Evolutionary conservation across 805 yeast genomes (phyloP).

Genomic region (Yarrowia sp.): DNA sequence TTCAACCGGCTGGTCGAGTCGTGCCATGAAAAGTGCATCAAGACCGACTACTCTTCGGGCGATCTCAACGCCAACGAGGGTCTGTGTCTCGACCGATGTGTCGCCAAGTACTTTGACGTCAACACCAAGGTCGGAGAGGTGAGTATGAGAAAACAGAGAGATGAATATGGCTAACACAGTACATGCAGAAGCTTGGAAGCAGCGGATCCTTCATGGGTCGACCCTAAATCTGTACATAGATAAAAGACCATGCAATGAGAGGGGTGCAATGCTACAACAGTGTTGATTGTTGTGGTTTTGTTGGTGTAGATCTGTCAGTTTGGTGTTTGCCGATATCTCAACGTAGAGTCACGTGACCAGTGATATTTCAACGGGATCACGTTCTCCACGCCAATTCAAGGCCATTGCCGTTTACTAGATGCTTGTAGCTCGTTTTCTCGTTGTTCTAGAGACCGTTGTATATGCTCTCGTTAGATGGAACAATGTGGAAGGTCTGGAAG

Average conservation of each 20-base stretch:
- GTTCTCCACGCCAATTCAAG: too few relatives aligned
- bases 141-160: constrained; percentile 23
- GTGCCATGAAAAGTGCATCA: constrained; percentile 84
- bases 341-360: too few relatives aligned
- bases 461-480: too few relatives aligned
- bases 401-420: too few relatives aligned
- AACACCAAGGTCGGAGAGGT: constrained; percentile 90
- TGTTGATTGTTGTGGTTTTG: not conserved
- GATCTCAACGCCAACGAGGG: constrained; percentile 78
- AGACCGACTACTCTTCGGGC: constrained; percentile 59
- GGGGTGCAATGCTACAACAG: too few relatives aligned
- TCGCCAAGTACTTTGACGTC: constrained; percentile 88
- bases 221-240: constrained; percentile 21
- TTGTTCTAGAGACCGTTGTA: too few relatives aligned
- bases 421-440: too few relatives aligned
- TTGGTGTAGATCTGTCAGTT: too few relatives aligned
- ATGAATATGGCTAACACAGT: constrained; percentile 32
- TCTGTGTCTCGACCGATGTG: constrained; percentile 92
- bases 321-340: too few relatives aligned
- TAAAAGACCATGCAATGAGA: not conserved
- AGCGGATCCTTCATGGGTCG: constrained; percentile 34
- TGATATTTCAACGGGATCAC: too few relatives aligned
- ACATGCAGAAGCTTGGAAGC: constrained; percentile 53
- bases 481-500: too few relatives aligned
- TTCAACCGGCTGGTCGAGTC: constrained; percentile 86